phyloP scores from a whole-genome alignment of 2,329 filamentous ascomycete genomes.

The Thielaviopsis ethacetica region DNA sequence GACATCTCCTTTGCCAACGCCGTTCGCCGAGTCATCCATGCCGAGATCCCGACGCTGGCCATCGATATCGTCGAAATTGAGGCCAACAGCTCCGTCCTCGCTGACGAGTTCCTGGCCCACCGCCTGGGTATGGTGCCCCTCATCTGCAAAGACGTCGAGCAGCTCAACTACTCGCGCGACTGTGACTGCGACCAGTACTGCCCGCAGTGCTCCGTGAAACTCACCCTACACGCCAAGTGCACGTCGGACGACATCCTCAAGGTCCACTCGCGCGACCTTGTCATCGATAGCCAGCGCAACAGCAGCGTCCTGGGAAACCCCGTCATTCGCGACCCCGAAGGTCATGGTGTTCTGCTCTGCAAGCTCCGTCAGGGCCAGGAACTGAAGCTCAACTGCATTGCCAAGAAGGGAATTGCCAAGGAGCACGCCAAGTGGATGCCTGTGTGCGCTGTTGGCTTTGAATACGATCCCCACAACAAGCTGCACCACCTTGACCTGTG shows the following conservation, averaged over 20 bases:
- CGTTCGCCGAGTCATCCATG: conserved; percentile 75
- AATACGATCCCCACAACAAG: conserved; percentile 97
- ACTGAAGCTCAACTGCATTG: conserved; percentile 76
- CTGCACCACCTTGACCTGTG: conserved; percentile 82
- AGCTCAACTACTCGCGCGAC: conserved; percentile 75
- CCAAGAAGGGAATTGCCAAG: conserved; percentile 97
- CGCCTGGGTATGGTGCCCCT: conserved; percentile 82
- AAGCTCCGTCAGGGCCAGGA: conserved; percentile 86
- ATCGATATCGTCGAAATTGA: conserved; percentile 91
- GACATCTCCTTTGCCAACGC: conserved; percentile 89
- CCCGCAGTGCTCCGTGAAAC: conserved; percentile 73
- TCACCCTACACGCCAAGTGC: conserved; percentile 74
- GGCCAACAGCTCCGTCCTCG: conserved; percentile 84
- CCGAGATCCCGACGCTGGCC: conserved; percentile 85
- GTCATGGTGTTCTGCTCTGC: conserved; percentile 68
- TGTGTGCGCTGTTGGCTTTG: conserved; percentile 81
- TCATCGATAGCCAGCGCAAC: conserved; percentile 51
- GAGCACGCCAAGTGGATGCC: conserved; percentile 98
- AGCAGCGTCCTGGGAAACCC: conserved; percentile 66
- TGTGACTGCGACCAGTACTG: conserved; percentile 96
- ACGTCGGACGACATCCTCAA: conserved; percentile 78
- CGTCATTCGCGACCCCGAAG: conserved; percentile 68
- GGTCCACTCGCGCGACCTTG: conserved; percentile 80
- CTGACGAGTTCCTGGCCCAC: conserved; percentile 91
- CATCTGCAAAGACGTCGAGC: conserved; percentile 65